Evolutionary conservation across 2,329 filamentous ascomycete species (phyloP).

Genomic region (Nemania sp.): DNA sequence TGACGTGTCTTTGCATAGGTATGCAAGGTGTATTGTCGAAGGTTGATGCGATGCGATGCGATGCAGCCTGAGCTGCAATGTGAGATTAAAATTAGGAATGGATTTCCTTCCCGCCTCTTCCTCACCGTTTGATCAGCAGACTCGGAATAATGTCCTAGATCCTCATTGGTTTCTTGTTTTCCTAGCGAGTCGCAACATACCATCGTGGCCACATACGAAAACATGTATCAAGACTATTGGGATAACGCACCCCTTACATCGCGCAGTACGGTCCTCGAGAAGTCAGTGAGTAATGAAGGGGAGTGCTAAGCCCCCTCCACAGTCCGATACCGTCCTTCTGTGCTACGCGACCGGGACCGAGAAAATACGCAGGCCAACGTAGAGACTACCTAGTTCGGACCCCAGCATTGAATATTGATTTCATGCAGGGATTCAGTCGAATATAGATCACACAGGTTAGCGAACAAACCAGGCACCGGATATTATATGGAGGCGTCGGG

Average conservation of each 20-base stretch:
- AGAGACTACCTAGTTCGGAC: neutral
- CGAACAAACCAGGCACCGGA: neutral
- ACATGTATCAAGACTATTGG: constrained; percentile 7
- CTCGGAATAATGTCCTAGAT: constrained; percentile 1
- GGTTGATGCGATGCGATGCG: constrained; percentile 16
- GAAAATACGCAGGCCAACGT: constrained; percentile 5
- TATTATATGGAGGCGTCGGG: neutral
- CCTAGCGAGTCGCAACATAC: constrained; percentile 9
- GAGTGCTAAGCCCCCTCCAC: constrained; percentile 6
- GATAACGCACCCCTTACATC: neutral
- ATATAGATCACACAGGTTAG: neutral
- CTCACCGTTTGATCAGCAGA: constrained; percentile 14
- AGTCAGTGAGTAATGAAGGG: neutral
- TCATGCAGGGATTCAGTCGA: neutral
- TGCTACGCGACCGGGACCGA: constrained; percentile 30
- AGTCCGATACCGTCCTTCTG: neutral
- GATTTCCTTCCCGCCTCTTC: neutral
- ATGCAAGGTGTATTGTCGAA: constrained; percentile 15
- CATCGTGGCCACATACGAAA: neutral
- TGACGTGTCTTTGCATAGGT: constrained; percentile 34
- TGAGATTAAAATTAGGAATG: constrained; percentile 23
- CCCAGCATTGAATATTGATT: neutral
- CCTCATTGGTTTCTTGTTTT: constrained; percentile 8
- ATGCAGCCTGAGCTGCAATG: constrained; percentile 9
- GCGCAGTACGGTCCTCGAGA: neutral